phyloP scores from a whole-genome alignment of 2,329 filamentous ascomycete genomes.

The Aspergillus sp. region DNA sequence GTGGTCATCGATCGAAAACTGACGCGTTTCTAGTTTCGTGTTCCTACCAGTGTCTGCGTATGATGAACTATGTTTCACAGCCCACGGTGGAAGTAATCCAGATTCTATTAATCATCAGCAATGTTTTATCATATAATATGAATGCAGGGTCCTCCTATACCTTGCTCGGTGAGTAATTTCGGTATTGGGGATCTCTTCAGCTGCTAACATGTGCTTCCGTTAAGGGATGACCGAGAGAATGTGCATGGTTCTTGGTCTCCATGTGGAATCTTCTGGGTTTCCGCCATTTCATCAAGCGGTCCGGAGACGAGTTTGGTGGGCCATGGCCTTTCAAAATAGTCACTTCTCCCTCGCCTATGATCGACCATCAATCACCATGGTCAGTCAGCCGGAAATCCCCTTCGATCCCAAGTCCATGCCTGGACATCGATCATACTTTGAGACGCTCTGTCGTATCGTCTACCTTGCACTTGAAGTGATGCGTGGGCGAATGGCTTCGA shows the following conservation, averaged over 20 bases:
- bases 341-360: slow-evolving; percentile 59
- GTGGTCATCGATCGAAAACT: neutral
- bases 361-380: slow-evolving; percentile 49
- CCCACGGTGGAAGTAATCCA: slow-evolving; percentile 58
- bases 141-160: slow-evolving; percentile 62
- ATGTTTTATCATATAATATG: slow-evolving; percentile 60
- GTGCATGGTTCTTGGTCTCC: slow-evolving; percentile 55
- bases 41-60: slow-evolving; percentile 59
- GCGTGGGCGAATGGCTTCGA: slow-evolving; percentile 46
- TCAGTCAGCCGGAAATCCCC: slow-evolving; percentile 44
- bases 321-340: slow-evolving; percentile 57
- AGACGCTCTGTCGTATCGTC: slow-evolving; percentile 52
- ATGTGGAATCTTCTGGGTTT: slow-evolving; percentile 49
- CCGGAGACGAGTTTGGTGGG: slow-evolving; percentile 45
- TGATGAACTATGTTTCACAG: slow-evolving; percentile 60
- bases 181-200: slow-evolving; percentile 9
- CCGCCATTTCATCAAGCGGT: slow-evolving; percentile 39
- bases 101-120: slow-evolving; percentile 57
- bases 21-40: slow-evolving; percentile 48
- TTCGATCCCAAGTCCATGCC: slow-evolving; percentile 47
- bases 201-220: neutral
- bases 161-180: slow-evolving; percentile 48
- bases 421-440: slow-evolving; percentile 50
- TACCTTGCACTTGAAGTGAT: slow-evolving; percentile 50
- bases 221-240: slow-evolving; percentile 37